phyloP scores from a whole-genome alignment of 2,329 filamentous ascomycete species.

The Phaeosphaeriaceae sp. region DNA sequence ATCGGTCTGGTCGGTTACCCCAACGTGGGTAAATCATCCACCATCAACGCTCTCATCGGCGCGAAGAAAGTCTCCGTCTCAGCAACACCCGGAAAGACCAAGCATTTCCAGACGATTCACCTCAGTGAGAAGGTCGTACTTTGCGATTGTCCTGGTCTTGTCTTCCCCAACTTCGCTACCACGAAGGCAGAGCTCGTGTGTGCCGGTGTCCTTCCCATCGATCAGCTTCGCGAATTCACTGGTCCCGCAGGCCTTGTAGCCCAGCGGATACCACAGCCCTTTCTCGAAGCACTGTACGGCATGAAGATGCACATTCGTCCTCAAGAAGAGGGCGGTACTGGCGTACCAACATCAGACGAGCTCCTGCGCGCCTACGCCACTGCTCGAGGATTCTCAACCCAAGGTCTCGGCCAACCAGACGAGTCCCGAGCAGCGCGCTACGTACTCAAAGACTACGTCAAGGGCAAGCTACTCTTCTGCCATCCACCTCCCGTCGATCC shows the following conservation, averaged over 20 bases:
- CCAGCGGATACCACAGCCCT: constrained; percentile 82
- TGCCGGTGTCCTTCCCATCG: constrained; percentile 93
- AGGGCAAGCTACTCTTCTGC: constrained; percentile 90
- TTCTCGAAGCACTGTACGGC: constrained; percentile 92
- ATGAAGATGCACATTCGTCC: constrained; percentile 84
- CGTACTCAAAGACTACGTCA: constrained; percentile 96
- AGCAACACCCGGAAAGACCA: constrained; percentile 96
- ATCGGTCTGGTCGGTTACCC: constrained; percentile 97
- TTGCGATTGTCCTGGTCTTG: constrained; percentile 97
- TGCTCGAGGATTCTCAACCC: constrained; percentile 88
- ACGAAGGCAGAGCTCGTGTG: constrained; percentile 97
- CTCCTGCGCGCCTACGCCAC: constrained; percentile 84
- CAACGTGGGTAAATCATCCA: constrained; percentile 98
- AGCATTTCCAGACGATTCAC: constrained; percentile 98
- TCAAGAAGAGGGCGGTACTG: constrained; percentile 90
- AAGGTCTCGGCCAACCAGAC: constrained; percentile 88
- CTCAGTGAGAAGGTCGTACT: constrained; percentile 87
- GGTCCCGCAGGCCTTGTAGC: constrained; percentile 86
- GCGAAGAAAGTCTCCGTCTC: constrained; percentile 99
- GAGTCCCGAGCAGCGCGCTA: constrained; percentile 89
- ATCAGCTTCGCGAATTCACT: constrained; percentile 91
- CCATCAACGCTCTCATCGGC: constrained; percentile 98
- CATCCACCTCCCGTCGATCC: constrained; percentile 78
- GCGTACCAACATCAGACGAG: constrained; percentile 83
- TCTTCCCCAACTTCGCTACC: constrained; percentile 96